phyloP scores from a whole-genome alignment of 2,329 filamentous ascomycete species.

The Ciborinia camelliae region DNA sequence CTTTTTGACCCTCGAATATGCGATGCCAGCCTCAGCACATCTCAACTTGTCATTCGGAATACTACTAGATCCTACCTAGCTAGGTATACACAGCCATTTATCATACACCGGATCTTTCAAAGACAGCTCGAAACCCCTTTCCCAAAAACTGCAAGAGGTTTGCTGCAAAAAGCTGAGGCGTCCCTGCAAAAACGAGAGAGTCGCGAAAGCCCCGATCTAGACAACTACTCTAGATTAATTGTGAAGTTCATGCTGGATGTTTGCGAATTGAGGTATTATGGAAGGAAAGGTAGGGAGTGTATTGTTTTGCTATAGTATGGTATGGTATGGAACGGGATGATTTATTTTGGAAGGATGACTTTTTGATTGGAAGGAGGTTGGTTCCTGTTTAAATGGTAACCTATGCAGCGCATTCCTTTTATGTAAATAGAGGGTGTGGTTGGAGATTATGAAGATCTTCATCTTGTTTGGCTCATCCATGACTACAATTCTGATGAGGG shows the following conservation, averaged over 20 bases:
- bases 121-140: not conserved
- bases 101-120: no score
- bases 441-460: no score
- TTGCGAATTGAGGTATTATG: not conserved
- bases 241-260: not conserved
- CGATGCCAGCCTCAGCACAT: not conserved
- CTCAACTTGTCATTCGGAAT: no score
- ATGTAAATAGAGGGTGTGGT: no score
- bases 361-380: not conserved
- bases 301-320: not conserved
- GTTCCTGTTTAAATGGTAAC: no score
- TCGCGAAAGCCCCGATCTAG: no score
- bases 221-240: not conserved
- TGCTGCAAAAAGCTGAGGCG: not conserved
- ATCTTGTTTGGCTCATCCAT: no score
- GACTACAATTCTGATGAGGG: no score
- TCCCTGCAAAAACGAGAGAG: not conserved
- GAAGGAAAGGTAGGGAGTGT: not conserved
- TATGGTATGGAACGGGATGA: not conserved
- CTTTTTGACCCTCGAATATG: not conserved
- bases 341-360: not conserved
- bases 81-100: not conserved
- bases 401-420: not conserved
- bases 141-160: not conserved
- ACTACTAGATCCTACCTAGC: no score